These are phyloP conservation scores for Platanus orientalis DNA, from an alignment of 164 flowering plant genomes.

Conservation along the genomic window DNA sequence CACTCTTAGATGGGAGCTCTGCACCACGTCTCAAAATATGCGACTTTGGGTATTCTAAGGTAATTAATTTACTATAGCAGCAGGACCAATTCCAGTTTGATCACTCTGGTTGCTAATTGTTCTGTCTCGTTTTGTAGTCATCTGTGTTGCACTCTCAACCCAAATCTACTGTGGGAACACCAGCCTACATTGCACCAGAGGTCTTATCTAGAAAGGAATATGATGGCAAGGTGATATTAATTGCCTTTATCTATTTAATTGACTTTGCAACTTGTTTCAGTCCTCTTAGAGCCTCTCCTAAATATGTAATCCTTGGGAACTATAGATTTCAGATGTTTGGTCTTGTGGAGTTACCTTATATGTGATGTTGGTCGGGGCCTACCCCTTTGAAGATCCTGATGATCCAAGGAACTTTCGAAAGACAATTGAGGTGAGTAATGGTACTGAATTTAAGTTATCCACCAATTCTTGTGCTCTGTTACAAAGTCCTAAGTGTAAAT, in stretches of 20 bases:
- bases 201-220: conserved; percentile 64
- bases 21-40: conserved; percentile 74
- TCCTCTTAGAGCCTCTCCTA: neutral
- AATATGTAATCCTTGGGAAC: conserved; percentile 9
- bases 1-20: conserved; percentile 69
- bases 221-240: conserved; percentile 65
- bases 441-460: neutral
- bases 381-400: conserved; percentile 87
- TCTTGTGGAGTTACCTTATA: conserved; percentile 89
- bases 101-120: conserved; percentile 2
- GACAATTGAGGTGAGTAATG: conserved; percentile 54
- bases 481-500: neutral
- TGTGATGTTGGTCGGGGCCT: conserved; percentile 87
- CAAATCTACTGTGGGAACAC: conserved; percentile 84
- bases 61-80: conserved; percentile 7
- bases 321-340: conserved; percentile 87
- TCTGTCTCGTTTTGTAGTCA: conserved; percentile 40
- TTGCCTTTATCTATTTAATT: neutral
- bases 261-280: neutral
- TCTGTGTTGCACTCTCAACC: conserved; percentile 84
- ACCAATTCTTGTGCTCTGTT: neutral
- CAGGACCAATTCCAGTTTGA: neutral
- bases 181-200: conserved; percentile 88
- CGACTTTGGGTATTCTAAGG: conserved; percentile 91
- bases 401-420: conserved; percentile 78